Base-by-base conservation (phyloP, 1,139 yeast species). In the Suhomyces bokatorum region DNA sequence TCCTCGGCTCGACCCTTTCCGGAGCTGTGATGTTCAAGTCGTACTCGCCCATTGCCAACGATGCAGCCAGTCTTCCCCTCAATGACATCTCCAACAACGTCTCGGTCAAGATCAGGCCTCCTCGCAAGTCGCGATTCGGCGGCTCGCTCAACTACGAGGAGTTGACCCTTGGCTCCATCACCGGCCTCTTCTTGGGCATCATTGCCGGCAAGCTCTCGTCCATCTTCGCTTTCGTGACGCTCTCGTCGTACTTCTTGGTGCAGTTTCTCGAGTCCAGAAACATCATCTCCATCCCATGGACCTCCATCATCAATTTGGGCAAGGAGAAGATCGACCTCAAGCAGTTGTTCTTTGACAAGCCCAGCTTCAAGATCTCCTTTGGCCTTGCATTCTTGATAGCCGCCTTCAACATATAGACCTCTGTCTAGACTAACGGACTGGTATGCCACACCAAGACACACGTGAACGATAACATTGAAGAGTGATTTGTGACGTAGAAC, bases 171-270 rank as follows among this genome's bases (percentile, higher is more conserved):
- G 93, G 93, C 5, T 81, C 87, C 4, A 71, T 85, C 53, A 70
- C 81, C 6, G 93, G 93, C 0, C 66, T 84, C 46, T 70, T 81
- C 39, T 55, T 80, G 42, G 93, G 93, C 1, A 70, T 80, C 35
- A 67, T 85, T 20, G 73, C 79, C 16, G 90, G 91, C n/a, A 83
- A 83, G 58, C 67, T 85, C 47, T 77, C 85, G 46, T 73, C 81
- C 28, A 73, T 82, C 26, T 67, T 85, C 38, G 81, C 82, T 37
- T 70, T 80, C 33, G 56, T 81, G 41, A 62, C 81, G 1, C 69
- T 83, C 32, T 68, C 82, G 5, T 63, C 77, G 30, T 77, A 82
- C 55, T 71, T 77, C 45, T 65, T 80, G 26, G 48, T 78, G 13
- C 86, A 81, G 62, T 85, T 80, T 60, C 73, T 85, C 49, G 79